phyloP scores from a whole-genome alignment of 352 stramenopile species.

The Pseudoperonospora humuli region DNA sequence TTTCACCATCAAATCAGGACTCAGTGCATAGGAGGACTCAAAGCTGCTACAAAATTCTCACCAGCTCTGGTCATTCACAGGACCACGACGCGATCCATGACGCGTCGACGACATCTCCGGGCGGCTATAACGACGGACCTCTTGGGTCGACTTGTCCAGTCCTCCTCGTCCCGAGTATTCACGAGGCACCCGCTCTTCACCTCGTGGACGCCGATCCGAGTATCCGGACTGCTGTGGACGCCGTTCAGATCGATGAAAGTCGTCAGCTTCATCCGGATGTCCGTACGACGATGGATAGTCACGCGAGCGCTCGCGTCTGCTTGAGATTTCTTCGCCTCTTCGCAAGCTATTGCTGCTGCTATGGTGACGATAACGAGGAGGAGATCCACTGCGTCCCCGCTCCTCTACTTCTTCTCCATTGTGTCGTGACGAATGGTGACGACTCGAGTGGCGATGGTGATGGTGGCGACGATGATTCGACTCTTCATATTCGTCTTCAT shows the following conservation, averaged over 20 bases:
- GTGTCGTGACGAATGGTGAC: constrained; percentile 24
- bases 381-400: constrained; percentile 20
- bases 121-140: constrained; percentile 21
- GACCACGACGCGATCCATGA: constrained; percentile 19
- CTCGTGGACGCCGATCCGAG: constrained; percentile 12
- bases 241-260: constrained; percentile 14
- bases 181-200: constrained; percentile 14
- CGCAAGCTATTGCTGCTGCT: constrained; percentile 21
- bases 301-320: constrained; percentile 13
- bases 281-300: constrained; percentile 18
- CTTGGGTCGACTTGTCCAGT: constrained; percentile 16
- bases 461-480: constrained; percentile 11
- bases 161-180: constrained; percentile 16
- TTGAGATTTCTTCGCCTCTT: constrained; percentile 16
- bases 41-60: constrained; percentile 6
- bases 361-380: constrained; percentile 14
- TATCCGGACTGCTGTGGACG: constrained; percentile 9
- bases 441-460: constrained; percentile 21
- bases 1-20: not conserved
- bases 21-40: constrained; percentile 1
- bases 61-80: constrained; percentile 24
- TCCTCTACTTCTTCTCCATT: constrained; percentile 17
- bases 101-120: constrained; percentile 20
- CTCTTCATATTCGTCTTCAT: constrained; percentile 21
- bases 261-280: constrained; percentile 11